Evolutionary conservation across 139 green algal species (phyloP).

Genomic region (Gonium pectorale): DNA sequence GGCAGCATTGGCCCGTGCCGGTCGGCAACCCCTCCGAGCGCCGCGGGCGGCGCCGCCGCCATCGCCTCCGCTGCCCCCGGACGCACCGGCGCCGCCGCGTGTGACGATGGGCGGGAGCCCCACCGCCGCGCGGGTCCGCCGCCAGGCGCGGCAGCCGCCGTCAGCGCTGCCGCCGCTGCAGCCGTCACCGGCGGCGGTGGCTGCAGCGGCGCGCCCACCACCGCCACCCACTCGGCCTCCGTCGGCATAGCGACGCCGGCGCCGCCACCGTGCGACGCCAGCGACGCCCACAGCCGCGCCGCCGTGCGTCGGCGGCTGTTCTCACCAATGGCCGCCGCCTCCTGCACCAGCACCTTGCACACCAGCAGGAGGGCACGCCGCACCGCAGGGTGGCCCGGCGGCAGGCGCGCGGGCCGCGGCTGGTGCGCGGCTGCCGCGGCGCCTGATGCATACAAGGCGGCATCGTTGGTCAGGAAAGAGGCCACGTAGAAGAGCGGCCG

Average conservation of each 20-base stretch:
- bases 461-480: constrained; percentile 6
- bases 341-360: background rate
- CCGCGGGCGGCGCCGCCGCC: too few species aligned
- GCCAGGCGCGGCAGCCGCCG: too few species aligned
- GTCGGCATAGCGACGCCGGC: background rate
- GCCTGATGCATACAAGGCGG: background rate
- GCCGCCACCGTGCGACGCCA: background rate
- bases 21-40: too few species aligned
- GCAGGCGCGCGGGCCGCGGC: background rate
- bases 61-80: too few species aligned
- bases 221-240: constrained; percentile 11
- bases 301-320: constrained; percentile 2
- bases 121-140: too few species aligned
- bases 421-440: background rate
- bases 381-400: background rate
- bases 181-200: background rate
- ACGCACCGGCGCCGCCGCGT: too few species aligned
- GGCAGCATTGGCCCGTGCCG: too few species aligned
- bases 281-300: background rate
- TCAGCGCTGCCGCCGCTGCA: too few species aligned
- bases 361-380: background rate
- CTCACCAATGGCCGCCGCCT: background rate
- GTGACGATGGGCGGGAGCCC: too few species aligned
- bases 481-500: constrained; percentile 2
- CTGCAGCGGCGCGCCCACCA: background rate